Evolutionary conservation across 2,329 filamentous ascomycete species (phyloP).

Genomic region (Calonectria crousiana): DNA sequence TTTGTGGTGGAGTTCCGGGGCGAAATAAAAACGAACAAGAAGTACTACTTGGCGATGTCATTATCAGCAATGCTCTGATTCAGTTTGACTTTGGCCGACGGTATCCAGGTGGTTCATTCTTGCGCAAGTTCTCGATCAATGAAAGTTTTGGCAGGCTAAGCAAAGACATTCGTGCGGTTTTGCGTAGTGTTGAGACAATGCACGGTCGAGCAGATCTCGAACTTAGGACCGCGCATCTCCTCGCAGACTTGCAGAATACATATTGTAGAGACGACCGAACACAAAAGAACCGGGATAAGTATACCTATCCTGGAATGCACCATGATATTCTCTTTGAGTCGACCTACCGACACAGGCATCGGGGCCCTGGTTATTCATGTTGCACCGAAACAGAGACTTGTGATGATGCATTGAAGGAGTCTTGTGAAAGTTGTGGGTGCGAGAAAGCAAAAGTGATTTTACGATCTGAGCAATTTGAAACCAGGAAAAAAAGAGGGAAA

Average conservation of each 20-base stretch:
- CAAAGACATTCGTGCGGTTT: constrained; percentile 43
- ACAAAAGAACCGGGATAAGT: neutral
- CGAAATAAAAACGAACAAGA: no score
- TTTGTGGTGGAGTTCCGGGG: no score
- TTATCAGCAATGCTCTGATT: no score
- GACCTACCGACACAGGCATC: constrained; percentile 49
- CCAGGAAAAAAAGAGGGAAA: constrained; percentile 6
- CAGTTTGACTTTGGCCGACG: no score
- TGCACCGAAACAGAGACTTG: constrained; percentile 18
- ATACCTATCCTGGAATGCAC: constrained; percentile 41
- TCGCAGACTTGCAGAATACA: neutral
- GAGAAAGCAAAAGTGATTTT: constrained; percentile 38
- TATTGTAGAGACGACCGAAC: neutral
- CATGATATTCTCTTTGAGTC: constrained; percentile 47
- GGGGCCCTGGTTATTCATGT: constrained; percentile 9
- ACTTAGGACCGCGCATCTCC: neutral
- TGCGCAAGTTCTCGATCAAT: no score
- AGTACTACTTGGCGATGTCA: no score
- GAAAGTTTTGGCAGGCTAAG: neutral
- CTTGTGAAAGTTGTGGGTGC: constrained; percentile 30
- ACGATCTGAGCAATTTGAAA: neutral
- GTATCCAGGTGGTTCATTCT: neutral
- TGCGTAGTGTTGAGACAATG: constrained; percentile 39
- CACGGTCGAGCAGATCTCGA: neutral
- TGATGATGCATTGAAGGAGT: constrained; percentile 5